Evolutionary conservation across 129 eudicot genomes (phyloP).

Genomic region (Artemisia tridentata): DNA sequence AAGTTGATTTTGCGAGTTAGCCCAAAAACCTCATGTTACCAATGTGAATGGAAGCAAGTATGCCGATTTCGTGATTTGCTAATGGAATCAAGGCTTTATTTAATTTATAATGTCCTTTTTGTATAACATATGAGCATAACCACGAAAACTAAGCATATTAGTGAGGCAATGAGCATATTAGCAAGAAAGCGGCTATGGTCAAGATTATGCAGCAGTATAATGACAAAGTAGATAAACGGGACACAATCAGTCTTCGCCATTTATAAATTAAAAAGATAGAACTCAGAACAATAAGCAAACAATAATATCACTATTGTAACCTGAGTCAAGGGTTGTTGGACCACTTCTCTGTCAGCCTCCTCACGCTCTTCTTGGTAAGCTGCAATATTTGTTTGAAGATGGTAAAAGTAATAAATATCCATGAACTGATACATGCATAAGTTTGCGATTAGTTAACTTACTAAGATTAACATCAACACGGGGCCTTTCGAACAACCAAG

Average conservation of each 20-base stretch:
- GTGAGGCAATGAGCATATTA: background rate
- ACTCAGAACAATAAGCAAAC: too few relatives aligned
- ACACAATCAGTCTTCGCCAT: background rate
- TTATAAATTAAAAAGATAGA: background rate
- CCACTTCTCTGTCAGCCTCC: constrained; percentile 62
- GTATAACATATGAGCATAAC: constrained; percentile 21
- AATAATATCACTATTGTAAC: constrained; percentile 28
- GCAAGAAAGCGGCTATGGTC: background rate
- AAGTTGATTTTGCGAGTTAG: too few relatives aligned
- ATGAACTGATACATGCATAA: background rate
- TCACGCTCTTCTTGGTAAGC: constrained; percentile 82
- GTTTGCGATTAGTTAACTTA: constrained; percentile 31
- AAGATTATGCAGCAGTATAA: background rate
- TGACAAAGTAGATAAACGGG: background rate
- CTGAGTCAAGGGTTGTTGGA: constrained; percentile 66
- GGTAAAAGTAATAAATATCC: too few relatives aligned
- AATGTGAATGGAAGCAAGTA: too few relatives aligned
- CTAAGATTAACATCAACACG: constrained; percentile 85
- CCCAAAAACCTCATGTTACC: too few relatives aligned
- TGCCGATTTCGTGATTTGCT: too few relatives aligned
- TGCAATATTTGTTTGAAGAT: constrained; percentile 18
- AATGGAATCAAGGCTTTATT: too few relatives aligned
- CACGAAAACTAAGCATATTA: too few relatives aligned
- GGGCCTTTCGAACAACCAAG: constrained; percentile 79
- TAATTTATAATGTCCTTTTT: constrained; percentile 47